Evolutionary conservation across 257 asterid genomes (phyloP).

Genomic region (Solanum boliviense): DNA sequence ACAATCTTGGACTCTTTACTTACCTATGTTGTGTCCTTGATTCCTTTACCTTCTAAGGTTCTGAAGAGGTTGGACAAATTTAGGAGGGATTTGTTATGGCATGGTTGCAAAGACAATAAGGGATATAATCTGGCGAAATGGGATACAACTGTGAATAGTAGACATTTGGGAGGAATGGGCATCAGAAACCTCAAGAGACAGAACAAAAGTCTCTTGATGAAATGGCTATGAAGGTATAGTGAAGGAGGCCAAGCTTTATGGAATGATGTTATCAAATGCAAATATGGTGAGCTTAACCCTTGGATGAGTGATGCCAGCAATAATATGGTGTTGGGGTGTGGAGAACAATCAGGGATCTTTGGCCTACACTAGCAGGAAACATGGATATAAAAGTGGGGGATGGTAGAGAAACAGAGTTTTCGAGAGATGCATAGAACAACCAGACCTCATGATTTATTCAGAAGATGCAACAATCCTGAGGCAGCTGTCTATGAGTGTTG

Average conservation of each 20-base stretch:
- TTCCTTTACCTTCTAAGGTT: background rate
- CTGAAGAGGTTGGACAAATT: background rate
- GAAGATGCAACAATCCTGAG: background rate
- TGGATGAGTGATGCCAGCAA: background rate
- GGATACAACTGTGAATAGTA: background rate
- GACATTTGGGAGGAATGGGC: background rate
- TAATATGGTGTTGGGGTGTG: background rate
- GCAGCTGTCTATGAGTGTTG: background rate
- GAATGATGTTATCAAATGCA: background rate
- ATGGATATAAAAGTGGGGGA: background rate
- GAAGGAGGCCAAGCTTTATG: background rate
- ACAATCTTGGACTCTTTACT: background rate
- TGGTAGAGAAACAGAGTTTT: background rate
- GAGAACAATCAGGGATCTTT: background rate
- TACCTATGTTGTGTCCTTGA: background rate
- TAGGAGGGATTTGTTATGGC: background rate
- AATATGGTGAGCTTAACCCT: background rate
- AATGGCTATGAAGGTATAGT: background rate
- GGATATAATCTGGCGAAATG: background rate
- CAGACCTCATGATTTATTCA: background rate
- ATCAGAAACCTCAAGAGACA: background rate
- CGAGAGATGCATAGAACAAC: background rate
- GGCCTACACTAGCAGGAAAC: background rate
- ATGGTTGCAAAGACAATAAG: background rate
- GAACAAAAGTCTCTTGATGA: background rate